A percentile compares a stretch with the other conserved stretches of the same genome.
These are phyloP conservation scores for Pythium utonaiense DNA, from an alignment of 352 stramenopile genomes.

Conservation along the genomic window DNA sequence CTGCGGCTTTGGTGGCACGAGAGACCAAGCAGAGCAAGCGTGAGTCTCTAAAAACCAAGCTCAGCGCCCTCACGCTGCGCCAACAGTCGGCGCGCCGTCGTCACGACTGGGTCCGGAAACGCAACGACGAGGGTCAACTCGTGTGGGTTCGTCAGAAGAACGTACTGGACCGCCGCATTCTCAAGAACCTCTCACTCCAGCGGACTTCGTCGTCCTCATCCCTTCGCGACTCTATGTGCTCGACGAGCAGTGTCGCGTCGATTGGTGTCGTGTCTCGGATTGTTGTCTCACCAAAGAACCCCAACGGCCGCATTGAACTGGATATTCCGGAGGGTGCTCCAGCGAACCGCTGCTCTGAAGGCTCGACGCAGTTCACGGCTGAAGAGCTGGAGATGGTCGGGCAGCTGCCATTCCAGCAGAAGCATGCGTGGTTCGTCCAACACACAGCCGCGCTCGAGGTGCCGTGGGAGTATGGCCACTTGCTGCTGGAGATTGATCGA, in stretches of 20 bases:
- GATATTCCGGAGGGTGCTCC: slow-evolving; percentile 60
- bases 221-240: slow-evolving; percentile 67
- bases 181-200: slow-evolving; percentile 41
- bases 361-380: slow-evolving; percentile 49
- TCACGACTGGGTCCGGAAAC: slow-evolving; percentile 79
- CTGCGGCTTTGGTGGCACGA: slow-evolving; percentile 18
- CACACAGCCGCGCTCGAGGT: slow-evolving; percentile 83
- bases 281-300: slow-evolving; percentile 72
- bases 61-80: slow-evolving; percentile 71
- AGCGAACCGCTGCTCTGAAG: slow-evolving; percentile 54
- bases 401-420: slow-evolving; percentile 79
- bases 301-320: slow-evolving; percentile 66
- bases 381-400: slow-evolving; percentile 73
- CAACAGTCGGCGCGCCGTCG: slow-evolving; percentile 82
- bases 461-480: slow-evolving; percentile 84
- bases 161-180: slow-evolving; percentile 61
- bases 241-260: slow-evolving; percentile 51
- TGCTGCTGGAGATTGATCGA: slow-evolving; percentile 83
- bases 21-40: slow-evolving; percentile 41
- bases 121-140: slow-evolving; percentile 73
- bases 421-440: slow-evolving; percentile 87
- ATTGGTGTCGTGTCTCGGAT: slow-evolving; percentile 75
- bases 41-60: slow-evolving; percentile 71
- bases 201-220: slow-evolving; percentile 57
- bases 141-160: slow-evolving; percentile 84